These are phyloP conservation scores for Rhodotorula sphaerocarpa DNA, from an alignment of 768 basidiomycete genomes.

Conservation along the genomic window DNA sequence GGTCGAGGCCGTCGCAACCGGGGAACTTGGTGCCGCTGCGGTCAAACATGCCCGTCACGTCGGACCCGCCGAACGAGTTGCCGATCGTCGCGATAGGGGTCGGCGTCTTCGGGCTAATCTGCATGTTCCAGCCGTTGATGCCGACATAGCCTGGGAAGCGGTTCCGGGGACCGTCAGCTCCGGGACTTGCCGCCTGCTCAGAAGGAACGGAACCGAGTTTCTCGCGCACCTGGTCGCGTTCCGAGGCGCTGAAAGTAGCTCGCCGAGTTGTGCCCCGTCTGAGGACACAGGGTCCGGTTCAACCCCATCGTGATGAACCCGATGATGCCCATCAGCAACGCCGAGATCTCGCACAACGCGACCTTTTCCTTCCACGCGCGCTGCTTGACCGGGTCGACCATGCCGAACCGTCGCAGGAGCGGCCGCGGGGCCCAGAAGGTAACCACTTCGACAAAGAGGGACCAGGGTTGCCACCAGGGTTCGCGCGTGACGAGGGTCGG, in stretches of 20 bases:
- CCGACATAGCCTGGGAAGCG: slow-evolving; percentile 68
- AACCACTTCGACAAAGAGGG: slow-evolving; percentile 63
- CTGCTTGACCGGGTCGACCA: slow-evolving; percentile 65
- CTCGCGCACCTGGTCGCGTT: slow-evolving; percentile 42
- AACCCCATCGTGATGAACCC: slow-evolving; percentile 93
- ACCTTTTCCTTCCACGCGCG: slow-evolving; percentile 99
- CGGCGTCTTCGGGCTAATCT: slow-evolving; percentile 52
- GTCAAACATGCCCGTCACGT: slow-evolving; percentile 79
- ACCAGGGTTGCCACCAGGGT: slow-evolving; percentile 55
- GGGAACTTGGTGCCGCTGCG: slow-evolving; percentile 61
- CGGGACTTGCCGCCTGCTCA: too few species aligned
- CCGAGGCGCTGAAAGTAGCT: slow-evolving; percentile 51
- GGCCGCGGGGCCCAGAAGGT: slow-evolving; percentile 87
- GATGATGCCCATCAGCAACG: slow-evolving; percentile 64
- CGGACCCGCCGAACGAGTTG: slow-evolving; percentile 59
- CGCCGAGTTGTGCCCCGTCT: slow-evolving; percentile 49
- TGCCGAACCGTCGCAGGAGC: slow-evolving; percentile 62
- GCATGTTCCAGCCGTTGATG: slow-evolving; percentile 67
- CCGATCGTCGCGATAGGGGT: slow-evolving; percentile 57
- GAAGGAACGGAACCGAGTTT: too few species aligned
- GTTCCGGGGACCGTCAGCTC: too few species aligned
- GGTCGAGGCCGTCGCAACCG: slow-evolving; percentile 56
- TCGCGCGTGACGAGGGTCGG: slow-evolving; percentile 34
- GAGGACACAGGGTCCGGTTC: slow-evolving; percentile 81
- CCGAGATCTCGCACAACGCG: slow-evolving; percentile 77